Base-by-base conservation (phyloP, 768 basidiomycete species). In the Tephrocybe sp. region DNA sequence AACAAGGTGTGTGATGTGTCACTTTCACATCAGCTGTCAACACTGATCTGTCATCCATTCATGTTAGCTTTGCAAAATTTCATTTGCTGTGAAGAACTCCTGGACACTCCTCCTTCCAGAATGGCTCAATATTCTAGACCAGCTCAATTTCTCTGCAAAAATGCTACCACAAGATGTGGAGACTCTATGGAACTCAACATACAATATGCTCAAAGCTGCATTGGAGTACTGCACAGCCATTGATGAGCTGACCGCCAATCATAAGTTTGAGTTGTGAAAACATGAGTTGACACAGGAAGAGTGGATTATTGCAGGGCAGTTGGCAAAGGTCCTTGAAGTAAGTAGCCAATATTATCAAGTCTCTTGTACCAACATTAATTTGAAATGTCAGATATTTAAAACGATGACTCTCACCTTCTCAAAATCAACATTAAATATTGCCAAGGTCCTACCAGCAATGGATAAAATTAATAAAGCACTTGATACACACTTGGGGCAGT, bases 381-480 rank as follows among this genome's bases (percentile, higher is more conserved):
- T 27, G 8, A 45, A 21, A 16, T 44, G 12, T 42, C 31, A 70
- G 67, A 51, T 60, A n/a, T 55, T 68, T 39, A 68, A 70, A 50
- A 57, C 66, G 18, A 57, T 60, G 0, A 70, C 57, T 2, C 48
- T 60, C 0, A 66, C 45, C 41, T 71, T 69, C 53, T 70, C 58
- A 1, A 15, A 52, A 1, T 40, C 31, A 13, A 62, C 51, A 0
- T 61, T 64, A 0, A 62, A 51, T 24, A 55, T 72, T 5, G 55
- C 62, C 0, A 57, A 37, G 1, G 67, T 72, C 9, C 69, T 72
- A 11, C 69, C 68, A 9, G 66, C 65, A 1, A 70, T 70, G 68
- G 65, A 71, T 38, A 36, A 59, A 19, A 38, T 38, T 38, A 38
- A 44, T 26, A 7, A 38, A 15, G 38, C 60, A 40, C 18, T 34